Evolutionary conservation across 1,139 yeast species (phyloP), one percentile per base, ranked within the genome.

Genomic region (Kodamaea anthophila): DNA sequence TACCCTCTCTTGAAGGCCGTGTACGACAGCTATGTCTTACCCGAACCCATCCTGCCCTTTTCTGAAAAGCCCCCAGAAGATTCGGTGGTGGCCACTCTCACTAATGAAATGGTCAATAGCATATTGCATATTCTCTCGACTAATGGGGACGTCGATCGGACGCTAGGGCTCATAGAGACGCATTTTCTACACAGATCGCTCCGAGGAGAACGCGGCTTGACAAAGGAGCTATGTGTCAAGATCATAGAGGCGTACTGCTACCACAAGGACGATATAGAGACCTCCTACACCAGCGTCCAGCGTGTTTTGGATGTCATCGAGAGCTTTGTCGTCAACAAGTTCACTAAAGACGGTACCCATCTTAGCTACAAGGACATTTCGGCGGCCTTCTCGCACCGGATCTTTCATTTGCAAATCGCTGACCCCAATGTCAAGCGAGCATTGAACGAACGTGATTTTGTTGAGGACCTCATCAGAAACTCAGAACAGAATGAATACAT

Each of bases 201-300:
- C 29, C 43, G 40, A 14, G 70, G 70, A 1, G 58, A 60, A 31
- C 46, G 38, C 18, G 61, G 58, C 1, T 40, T 66, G 24, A 54
- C 56, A 18, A 56, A 54, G 27, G 64, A 61, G 6, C 37, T 65
- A 14, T 52, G 62, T 30, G 35, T 59, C 3, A 49, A 48, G 23
- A 53, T 65, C 5, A 51, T 66, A 5, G 59, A 59, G 32, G 53
- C 71, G 1, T 63, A 65, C 35, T 62, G 70, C 36, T 51, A 51
- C 36, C 44, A 51, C 29, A 31, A 24, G 9, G 49, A 43, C 3
- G 24, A 24, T 2, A 6, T 15, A 6, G 28, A 29, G 6, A 32
- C 24, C 9, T 26, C 40, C 4, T 68, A 62, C 31, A 40, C 42
- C 4, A 47, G 55, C 16, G 41, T 64, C 15, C 49, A 50, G 27